Conservation (phyloP, 1,139 yeast genomes). For the Yamadazyma buinensis region DNA sequence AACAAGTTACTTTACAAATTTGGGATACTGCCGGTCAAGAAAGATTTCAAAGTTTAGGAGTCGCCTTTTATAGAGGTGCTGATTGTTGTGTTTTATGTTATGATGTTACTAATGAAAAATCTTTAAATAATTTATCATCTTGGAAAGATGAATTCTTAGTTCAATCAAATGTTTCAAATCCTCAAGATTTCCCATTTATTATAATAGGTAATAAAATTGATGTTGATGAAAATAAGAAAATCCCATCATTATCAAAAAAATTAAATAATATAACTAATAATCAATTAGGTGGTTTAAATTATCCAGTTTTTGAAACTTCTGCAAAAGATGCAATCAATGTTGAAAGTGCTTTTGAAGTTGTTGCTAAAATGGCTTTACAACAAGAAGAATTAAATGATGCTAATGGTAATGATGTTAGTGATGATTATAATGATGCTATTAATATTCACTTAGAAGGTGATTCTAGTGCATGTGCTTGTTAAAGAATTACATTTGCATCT, state of each 20-base stretch:
- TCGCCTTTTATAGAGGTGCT: conserved; percentile 96
- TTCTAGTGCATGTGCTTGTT: conserved; percentile 72
- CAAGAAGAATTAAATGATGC: conserved; percentile 88
- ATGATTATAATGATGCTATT: conserved; percentile 91
- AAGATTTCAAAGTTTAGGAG: conserved; percentile 93
- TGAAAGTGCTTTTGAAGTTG: conserved; percentile 92
- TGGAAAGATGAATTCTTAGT: conserved; percentile 96
- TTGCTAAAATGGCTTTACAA: conserved; percentile 90
- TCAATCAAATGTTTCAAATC: conserved; percentile 90
- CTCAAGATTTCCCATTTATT: conserved; percentile 93
- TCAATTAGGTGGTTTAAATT: conserved; percentile 69
- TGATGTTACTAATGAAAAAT: conserved; percentile 90
- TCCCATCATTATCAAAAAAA: conserved; percentile 70
- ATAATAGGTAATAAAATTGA: conserved; percentile 94
- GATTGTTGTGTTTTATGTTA: conserved; percentile 96
- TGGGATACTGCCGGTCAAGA: conserved; percentile 99
- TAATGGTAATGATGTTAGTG: conserved; percentile 67
- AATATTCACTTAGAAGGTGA: conserved; percentile 90
- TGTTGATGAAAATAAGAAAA: conserved; percentile 86
- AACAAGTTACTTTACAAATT: conserved; percentile 77
- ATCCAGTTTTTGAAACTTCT: conserved; percentile 91
- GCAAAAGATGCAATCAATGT: conserved; percentile 94
- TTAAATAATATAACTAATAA: conserved; percentile 80
- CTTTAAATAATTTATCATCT: conserved; percentile 81
- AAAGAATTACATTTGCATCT: no score